Base-by-base conservation (phyloP, 2,329 filamentous ascomycete species). In the Stemphylium vesicarium region DNA sequence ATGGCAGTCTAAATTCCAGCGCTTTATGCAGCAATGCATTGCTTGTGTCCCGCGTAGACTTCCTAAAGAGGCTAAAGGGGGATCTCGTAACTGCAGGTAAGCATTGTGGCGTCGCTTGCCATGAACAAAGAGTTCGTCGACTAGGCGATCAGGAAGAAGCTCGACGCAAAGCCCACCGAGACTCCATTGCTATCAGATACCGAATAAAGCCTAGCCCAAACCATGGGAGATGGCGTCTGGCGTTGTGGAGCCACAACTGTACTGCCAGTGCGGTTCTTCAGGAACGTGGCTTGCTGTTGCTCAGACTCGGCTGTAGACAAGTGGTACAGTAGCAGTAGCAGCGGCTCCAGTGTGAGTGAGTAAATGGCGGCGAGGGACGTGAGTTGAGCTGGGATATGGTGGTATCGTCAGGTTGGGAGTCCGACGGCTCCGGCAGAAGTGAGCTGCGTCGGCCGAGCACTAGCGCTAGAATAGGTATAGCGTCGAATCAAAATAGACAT, bases 71-170 rank as follows among this genome's bases (percentile, higher is more conserved):
- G 61, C 58, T n/a, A 55, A 58, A 43, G 38, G 31, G 26, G 12
- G 35, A 59, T 57, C 39, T 58, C 50, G 60, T 66, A 47, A 57
- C 57, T 64, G 66, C 64, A 63, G 35, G 62, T 65, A 57, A 68
- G 61, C 57, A 68, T 57, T 45, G 60, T 63, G 62, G 60, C 62
- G 64, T 49, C 50, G 31, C 29, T 15, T 39, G 38, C 20, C 10
- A 32, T 44, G 49, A 37, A 32, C 50, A 26, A 40, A 53, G 20
- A 57, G 56, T 20, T 45, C 53, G 48, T 50, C 49, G 45, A 55
- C 42, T 41, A 54, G 42, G 59, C 47, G 49, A 60, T 40, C 10
- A 32, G 38, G 41, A 46, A 42, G 44, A 53, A 50, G 11, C 31
- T 43, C 38, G 50, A 46, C 15, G 35, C 16, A 50, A 37, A 32